phyloP scores from a whole-genome alignment of 352 stramenopile species.

The Thalassiosira livingstoniorum region DNA sequence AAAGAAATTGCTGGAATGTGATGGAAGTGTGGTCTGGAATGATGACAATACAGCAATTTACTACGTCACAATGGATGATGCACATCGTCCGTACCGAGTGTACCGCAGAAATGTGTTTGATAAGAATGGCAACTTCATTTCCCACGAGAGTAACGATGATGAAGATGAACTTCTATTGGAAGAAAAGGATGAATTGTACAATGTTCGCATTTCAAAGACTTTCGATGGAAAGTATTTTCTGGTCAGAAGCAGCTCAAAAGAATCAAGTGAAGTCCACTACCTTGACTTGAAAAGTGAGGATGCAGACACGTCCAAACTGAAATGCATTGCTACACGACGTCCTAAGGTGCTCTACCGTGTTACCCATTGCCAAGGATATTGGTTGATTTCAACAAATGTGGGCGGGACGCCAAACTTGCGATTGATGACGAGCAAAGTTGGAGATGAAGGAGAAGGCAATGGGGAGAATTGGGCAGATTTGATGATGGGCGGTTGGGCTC shows the following conservation, averaged over 20 bases:
- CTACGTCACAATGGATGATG: conserved; percentile 89
- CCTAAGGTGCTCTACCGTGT: conserved; percentile 85
- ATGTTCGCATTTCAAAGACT: conserved; percentile 90
- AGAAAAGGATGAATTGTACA: conserved; percentile 94
- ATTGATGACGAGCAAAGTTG: conserved; percentile 87
- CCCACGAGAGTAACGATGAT: conserved; percentile 19
- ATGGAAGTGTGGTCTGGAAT: conserved; percentile 90
- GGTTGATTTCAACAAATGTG: conserved; percentile 95
- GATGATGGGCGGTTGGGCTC: conserved; percentile 52
- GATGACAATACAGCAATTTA: conserved; percentile 91
- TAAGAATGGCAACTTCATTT: conserved; percentile 74
- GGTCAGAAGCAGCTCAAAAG: conserved; percentile 89
- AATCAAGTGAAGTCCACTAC: conserved; percentile 91
- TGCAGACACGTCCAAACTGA: conserved; percentile 35
- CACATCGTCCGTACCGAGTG: conserved; percentile 92
- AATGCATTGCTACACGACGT: conserved; percentile 71
- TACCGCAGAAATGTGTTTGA: conserved; percentile 90
- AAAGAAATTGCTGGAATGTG: conserved; percentile 49
- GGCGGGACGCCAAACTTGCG: conserved; percentile 94
- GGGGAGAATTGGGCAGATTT: conserved; percentile 89
- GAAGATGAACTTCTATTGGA: conserved; percentile 92
- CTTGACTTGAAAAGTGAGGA: conserved; percentile 74
- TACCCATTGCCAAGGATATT: conserved; percentile 89
- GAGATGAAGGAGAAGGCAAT: conserved; percentile 52
- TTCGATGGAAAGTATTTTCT: conserved; percentile 93